Conservation (phyloP, 2,329 filamentous ascomycete species). For the Alternaria sp. region DNA sequence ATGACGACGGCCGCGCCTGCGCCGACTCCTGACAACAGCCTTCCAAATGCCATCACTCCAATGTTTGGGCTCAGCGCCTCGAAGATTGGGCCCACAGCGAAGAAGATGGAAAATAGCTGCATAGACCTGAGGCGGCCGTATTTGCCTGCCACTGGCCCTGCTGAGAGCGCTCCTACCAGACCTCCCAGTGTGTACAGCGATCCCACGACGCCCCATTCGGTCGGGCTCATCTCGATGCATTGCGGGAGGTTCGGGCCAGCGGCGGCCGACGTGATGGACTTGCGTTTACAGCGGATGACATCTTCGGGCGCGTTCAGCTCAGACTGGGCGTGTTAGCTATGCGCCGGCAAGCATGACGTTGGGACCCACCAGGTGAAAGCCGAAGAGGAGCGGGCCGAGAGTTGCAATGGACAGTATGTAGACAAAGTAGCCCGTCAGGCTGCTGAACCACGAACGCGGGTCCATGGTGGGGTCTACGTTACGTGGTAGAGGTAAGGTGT, state of each 20-base stretch:
- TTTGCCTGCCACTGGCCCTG: slow-evolving; percentile 78
- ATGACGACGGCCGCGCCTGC: slow-evolving; percentile 91
- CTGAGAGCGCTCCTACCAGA: slow-evolving; percentile 78
- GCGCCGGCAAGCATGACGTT: background rate
- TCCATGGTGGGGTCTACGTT: slow-evolving; percentile 41
- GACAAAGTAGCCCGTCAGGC: slow-evolving; percentile 76
- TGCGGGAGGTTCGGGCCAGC: slow-evolving; percentile 61
- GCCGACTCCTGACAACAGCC: slow-evolving; percentile 80
- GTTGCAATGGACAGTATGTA: slow-evolving; percentile 78
- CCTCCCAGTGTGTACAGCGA: slow-evolving; percentile 93
- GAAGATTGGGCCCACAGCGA: slow-evolving; percentile 74
- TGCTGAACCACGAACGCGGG: slow-evolving; percentile 49
- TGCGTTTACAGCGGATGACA: slow-evolving; percentile 84
- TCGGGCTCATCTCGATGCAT: slow-evolving; percentile 87
- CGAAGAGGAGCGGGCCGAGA: slow-evolving; percentile 89
- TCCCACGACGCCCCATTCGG: slow-evolving; percentile 83
- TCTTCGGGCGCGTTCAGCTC: slow-evolving; percentile 95
- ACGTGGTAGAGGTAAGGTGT: slow-evolving; percentile 6
- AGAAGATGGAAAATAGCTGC: slow-evolving; percentile 77
- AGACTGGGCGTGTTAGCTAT: slow-evolving; percentile 62
- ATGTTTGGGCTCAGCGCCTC: slow-evolving; percentile 76
- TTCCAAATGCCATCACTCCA: slow-evolving; percentile 71
- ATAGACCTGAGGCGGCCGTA: slow-evolving; percentile 79
- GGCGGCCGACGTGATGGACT: slow-evolving; percentile 54
- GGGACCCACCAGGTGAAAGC: slow-evolving; percentile 79